Conservation (phyloP, 331 rosid genomes). For the Rhamnella rubrinervis region DNA sequence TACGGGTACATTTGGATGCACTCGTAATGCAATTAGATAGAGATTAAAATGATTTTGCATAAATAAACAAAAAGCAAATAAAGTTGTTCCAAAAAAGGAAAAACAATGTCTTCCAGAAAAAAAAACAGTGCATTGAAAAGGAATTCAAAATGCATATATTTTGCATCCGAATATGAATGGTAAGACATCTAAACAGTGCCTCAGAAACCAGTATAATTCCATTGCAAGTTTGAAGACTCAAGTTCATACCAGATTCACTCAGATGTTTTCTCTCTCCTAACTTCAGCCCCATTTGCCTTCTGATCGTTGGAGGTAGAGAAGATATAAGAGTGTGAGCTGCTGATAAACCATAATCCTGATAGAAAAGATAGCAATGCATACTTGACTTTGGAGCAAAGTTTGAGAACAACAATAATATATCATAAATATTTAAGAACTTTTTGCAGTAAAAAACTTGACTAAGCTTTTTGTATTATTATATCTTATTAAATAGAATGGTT, state of each 20-base stretch:
- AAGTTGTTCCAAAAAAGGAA: too few species aligned
- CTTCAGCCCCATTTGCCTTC: constrained; percentile 53
- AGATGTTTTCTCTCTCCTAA: constrained; percentile 43
- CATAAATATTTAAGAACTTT: not conserved
- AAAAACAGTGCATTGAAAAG: too few species aligned
- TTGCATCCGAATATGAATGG: not conserved
- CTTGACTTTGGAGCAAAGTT: constrained; percentile 8
- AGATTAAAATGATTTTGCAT: too few species aligned
- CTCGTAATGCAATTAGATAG: too few species aligned
- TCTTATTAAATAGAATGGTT: not conserved
- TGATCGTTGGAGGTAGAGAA: constrained; percentile 60
- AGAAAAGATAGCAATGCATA: constrained; percentile 23
- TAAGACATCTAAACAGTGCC: not conserved
- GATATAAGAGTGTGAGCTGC: constrained; percentile 53
- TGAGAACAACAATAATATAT: not conserved
- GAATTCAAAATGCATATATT: too few species aligned
- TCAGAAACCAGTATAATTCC: constrained; percentile 6
- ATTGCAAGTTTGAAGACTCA: not conserved
- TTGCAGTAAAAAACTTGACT: too few species aligned
- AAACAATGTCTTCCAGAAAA: too few species aligned
- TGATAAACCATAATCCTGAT: constrained; percentile 63
- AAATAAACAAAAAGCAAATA: too few species aligned
- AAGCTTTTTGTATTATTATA: not conserved
- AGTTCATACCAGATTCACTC: constrained; percentile 53
- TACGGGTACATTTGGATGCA: too few species aligned